Base-by-base conservation (phyloP, 2,329 filamentous ascomycete genomes). In the Epicoccum nigrum region DNA sequence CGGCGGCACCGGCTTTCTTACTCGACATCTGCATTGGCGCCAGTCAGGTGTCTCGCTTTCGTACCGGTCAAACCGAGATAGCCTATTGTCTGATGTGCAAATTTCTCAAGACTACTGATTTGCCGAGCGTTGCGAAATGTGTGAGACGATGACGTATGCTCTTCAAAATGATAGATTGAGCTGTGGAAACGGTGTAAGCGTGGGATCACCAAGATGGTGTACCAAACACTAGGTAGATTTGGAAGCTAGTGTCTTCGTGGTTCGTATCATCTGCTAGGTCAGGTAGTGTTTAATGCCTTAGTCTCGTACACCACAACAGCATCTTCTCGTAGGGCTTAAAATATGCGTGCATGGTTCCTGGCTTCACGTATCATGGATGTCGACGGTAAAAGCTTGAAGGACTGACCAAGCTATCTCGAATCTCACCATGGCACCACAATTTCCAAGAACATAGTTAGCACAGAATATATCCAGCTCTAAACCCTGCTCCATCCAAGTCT, bases 61-160 rank as follows among this genome's bases (percentile, higher is more conserved):
- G 28, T 33, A 15, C 28, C 21, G 12, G 7, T 28, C 33, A 20
- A 7, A 15, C 32, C 16, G n/a, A 9, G n/a, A 16, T n/a, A 17
- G 20, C 32, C 19, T 28, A 15, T 13, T 11, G 12, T 11, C 7
- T 15, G 7, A 5, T n/a, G 9, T 11, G 28, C 13, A 8, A 30
- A 30, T 23, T 3, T n/a, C 4, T 6, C 9, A 43, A 13, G 27
- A 21, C 2, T 33, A 19, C 19, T 27, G 17, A 21, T 8, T 12
- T 23, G 31, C 31, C 9, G 17, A 23, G 27, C n/a, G 6, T 34
- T 4, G 40, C 39, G 27, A 33, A 19, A 28, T 33, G 27, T 28
- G 38, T 43, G 38, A 52, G 49, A 23, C 19, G 4, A 47, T 52
- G 43, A 52, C 49, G 49, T 52, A 43, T 30, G 38, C 28, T 17